Base-by-base conservation (phyloP, 2,329 filamentous ascomycete genomes). In the Plectosphaerella cucumerina region DNA sequence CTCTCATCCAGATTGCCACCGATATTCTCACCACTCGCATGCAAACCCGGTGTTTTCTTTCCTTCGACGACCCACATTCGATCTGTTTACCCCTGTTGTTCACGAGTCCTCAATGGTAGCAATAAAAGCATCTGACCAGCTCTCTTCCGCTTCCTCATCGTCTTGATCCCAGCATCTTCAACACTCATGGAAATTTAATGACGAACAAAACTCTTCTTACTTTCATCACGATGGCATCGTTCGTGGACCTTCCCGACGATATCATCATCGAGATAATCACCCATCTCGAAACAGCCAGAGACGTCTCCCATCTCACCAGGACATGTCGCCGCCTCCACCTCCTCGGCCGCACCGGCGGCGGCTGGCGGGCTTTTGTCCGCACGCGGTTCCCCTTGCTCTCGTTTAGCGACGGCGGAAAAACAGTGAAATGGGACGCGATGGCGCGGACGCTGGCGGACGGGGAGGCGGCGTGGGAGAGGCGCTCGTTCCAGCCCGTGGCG, bases 381-480 rank as follows among this genome's bases (percentile, higher is more conserved):
- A 65, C 61, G 35, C 64, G 67, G 20, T 82, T 81, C 53, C 66
- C 68, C 1, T 53, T 56, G 1, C 56, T 74, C 1, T 66, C 71
- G 0, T 62, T 51, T 44, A 60, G 17, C 15, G n/a, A 17, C n/a
- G 39, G 20, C 18, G 39, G 10, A 3, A 21, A 15, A 6, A 54
- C 58, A 5, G 44, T 53, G 21, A 54, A 49, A 14, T 79, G 76
- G 67, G 54, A 57, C 11, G 56, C 62, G 12, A 61, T 75, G 22
- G 77, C 77, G 6, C 65, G 73, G 22, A 70, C 68, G 1, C 60
- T 80, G 42, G 80, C 78, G 1, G 75, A 73, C 55, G 72, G 80
- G 49, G 72, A 75, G 23, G 70, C 77, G 6, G 77, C 74, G 57
- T 82, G 78, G 79, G 78, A 81, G 46, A 71, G 69, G 48, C 70